A percentile compares a stretch with the other conserved stretches of the same genome.
Evolutionary conservation across 768 basidiomycete genomes (phyloP).

Genomic region (Tylopilus sp.): DNA sequence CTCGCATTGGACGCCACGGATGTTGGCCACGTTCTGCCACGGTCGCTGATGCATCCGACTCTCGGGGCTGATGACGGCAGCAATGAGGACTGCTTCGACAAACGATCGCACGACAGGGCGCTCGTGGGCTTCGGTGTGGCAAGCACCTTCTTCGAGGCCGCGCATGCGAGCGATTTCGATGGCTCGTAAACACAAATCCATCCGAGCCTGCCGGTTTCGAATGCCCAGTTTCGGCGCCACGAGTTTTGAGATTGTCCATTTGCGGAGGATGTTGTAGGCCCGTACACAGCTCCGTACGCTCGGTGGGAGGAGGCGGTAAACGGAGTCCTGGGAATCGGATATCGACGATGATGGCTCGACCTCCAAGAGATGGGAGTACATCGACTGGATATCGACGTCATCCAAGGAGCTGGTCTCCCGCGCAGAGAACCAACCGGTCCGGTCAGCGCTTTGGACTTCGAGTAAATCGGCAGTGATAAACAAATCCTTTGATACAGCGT

Average conservation of each 20-base stretch:
- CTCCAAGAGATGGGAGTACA: constrained; percentile 70
- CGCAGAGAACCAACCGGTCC: constrained; percentile 69
- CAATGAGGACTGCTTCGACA: constrained; percentile 70
- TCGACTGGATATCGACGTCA: constrained; percentile 71
- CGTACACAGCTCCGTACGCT: constrained; percentile 73
- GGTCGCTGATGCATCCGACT: constrained; percentile 75
- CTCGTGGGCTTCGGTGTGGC: constrained; percentile 42
- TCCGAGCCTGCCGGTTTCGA: constrained; percentile 60
- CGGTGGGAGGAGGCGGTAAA: constrained; percentile 75
- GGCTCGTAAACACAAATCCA: constrained; percentile 68
- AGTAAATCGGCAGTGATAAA: constrained; percentile 74
- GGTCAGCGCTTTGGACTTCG: constrained; percentile 77
- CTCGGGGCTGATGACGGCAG: constrained; percentile 76
- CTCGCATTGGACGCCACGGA: constrained; percentile 60
- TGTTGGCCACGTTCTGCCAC: constrained; percentile 70
- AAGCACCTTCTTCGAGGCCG: constrained; percentile 40
- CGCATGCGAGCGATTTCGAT: constrained; percentile 72
- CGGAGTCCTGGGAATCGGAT: constrained; percentile 64
- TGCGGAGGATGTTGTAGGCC: constrained; percentile 71
- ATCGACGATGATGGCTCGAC: constrained; percentile 71
- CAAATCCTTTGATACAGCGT: constrained; percentile 52
- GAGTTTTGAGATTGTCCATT: constrained; percentile 74
- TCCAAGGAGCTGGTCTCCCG: constrained; percentile 58
- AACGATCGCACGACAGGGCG: constrained; percentile 73
- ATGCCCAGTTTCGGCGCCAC: constrained; percentile 62